A percentile compares a stretch with the other conserved stretches of the same genome.
Conservation (phyloP, 768 basidiomycete species). For the Kwoniella europaea region DNA sequence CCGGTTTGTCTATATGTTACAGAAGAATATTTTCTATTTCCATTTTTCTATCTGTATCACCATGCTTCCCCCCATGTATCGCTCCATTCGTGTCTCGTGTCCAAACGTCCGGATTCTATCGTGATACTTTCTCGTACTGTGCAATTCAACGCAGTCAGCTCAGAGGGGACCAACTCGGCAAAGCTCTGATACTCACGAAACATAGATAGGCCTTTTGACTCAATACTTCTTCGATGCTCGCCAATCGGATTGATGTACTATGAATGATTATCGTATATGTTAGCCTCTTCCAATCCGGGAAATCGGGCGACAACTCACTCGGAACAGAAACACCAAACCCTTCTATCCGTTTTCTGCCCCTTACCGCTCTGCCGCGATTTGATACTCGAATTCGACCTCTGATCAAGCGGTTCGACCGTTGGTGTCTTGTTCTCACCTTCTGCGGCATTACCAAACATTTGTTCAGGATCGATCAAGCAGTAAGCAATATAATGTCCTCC, state of each 20-base stretch:
- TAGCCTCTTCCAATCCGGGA: not conserved
- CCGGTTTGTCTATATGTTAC: too few relatives aligned
- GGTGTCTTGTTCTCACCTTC: conserved; percentile 16
- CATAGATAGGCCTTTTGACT: conserved; percentile 91
- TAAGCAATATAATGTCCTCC: conserved; percentile 91
- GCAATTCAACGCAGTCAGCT: not conserved
- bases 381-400: conserved; percentile 6
- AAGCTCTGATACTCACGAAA: conserved; percentile 62
- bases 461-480: conserved; percentile 58
- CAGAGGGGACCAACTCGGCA: not conserved
- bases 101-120: not conserved
- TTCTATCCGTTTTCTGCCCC: conserved; percentile 41
- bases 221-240: conserved; percentile 84
- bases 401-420: conserved; percentile 12
- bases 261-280: too few relatives aligned
- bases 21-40: too few relatives aligned
- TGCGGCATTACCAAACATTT: conserved; percentile 37
- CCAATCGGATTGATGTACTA: conserved; percentile 73
- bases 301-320: conserved; percentile 61
- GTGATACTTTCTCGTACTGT: not conserved
- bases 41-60: too few relatives aligned
- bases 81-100: too few relatives aligned
- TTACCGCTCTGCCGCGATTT: conserved; percentile 13
- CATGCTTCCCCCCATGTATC: too few relatives aligned
- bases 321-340: conserved; percentile 91